phyloP scores from a whole-genome alignment of 768 basidiomycete genomes.

The Gelatoporia subvermispora region DNA sequence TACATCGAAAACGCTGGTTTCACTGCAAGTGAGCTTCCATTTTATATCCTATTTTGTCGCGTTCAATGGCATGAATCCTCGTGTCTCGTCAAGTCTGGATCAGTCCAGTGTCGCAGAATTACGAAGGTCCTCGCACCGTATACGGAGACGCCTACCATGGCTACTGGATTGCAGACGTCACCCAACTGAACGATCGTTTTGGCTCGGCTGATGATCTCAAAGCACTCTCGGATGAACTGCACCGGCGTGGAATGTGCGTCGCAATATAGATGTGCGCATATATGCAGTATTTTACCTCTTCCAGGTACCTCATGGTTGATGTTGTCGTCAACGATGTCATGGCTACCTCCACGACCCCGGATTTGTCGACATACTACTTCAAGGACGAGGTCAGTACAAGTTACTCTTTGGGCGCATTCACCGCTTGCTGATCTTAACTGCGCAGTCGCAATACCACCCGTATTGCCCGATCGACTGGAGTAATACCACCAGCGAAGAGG shows the following conservation, averaged over 20 bases:
- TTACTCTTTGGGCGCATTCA: slow-evolving; percentile 7
- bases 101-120: slow-evolving; percentile 77
- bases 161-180: slow-evolving; percentile 74
- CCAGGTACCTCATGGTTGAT: slow-evolving; percentile 79
- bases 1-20: slow-evolving; percentile 83
- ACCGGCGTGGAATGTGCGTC: slow-evolving; percentile 64
- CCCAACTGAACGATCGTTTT: slow-evolving; percentile 63
- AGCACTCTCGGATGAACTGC: slow-evolving; percentile 58
- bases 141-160: slow-evolving; percentile 87
- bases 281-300: background rate
- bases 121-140: slow-evolving; percentile 59
- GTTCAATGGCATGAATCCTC: background rate
- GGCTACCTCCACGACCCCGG: slow-evolving; percentile 55
- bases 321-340: slow-evolving; percentile 86
- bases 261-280: background rate
- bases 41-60: background rate
- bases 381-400: slow-evolving; percentile 45
- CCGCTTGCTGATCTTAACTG: background rate
- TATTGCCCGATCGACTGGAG: slow-evolving; percentile 73
- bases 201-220: slow-evolving; percentile 72
- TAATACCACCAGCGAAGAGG: slow-evolving; percentile 65
- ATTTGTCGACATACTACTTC: slow-evolving; percentile 65
- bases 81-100: slow-evolving; percentile 61
- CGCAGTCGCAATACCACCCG: slow-evolving; percentile 64
- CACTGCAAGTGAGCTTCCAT: slow-evolving; percentile 53